Evolutionary conservation across 805 yeast species (phyloP).

Genomic region (Debaryomyces tyrocola): DNA sequence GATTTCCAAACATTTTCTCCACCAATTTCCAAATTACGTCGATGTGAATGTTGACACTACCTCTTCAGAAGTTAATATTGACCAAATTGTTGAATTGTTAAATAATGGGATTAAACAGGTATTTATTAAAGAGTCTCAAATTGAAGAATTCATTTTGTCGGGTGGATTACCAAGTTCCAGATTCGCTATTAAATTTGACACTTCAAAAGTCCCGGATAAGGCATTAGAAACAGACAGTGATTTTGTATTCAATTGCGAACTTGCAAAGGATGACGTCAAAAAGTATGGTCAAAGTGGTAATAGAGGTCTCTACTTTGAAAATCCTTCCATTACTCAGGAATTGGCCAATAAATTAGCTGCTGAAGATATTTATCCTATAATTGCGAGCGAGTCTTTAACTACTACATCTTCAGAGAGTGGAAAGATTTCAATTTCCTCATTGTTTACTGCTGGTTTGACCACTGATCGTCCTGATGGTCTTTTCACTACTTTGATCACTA

Average conservation of each 20-base stretch:
- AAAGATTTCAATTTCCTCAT: constrained; percentile 38
- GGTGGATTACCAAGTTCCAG: constrained; percentile 56
- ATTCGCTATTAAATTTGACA: constrained; percentile 30
- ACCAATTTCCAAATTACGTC: constrained; percentile 28
- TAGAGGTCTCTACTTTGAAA: constrained; percentile 25
- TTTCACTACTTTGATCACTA: constrained; percentile 78
- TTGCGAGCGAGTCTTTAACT: constrained; percentile 24
- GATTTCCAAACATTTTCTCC: constrained; percentile 30
- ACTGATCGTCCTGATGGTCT: constrained; percentile 89
- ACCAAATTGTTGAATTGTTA: constrained; percentile 49
- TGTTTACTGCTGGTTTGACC: constrained; percentile 52
- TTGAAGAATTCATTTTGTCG: constrained; percentile 27
- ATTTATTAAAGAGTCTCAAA: constrained; percentile 33
- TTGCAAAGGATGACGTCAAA: constrained; percentile 16
- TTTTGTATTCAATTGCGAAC: constrained; percentile 18
- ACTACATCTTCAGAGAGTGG: constrained; percentile 13
- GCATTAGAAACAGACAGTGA: constrained; percentile 17
- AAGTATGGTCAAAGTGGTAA: constrained; percentile 24
- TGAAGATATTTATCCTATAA: constrained; percentile 32
- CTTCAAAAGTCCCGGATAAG: constrained; percentile 9
- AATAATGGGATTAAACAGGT: constrained; percentile 60
- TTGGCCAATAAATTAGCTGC: constrained; percentile 26
- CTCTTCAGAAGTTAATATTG: constrained; percentile 31
- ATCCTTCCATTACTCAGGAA: constrained; percentile 16
- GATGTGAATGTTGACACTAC: constrained; percentile 33